Percentiles rank a stretch among this genome's conserved stretches.
Evolutionary conservation across 2,329 filamentous ascomycete genomes (phyloP).

Genomic region (Didymella segeticola): DNA sequence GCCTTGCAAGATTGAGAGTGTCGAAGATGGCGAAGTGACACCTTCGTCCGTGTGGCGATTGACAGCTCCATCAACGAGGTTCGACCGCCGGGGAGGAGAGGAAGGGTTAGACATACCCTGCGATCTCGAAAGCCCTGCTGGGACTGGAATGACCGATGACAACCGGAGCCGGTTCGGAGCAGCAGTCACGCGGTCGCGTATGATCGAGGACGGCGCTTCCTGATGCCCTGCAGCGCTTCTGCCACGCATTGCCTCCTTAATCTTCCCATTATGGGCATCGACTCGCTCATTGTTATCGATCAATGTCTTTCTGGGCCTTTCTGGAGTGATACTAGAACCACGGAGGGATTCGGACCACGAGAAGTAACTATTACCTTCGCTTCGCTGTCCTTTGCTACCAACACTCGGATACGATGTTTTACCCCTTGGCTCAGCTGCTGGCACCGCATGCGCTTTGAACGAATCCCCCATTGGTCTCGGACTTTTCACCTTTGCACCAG

Average conservation of each 20-base stretch:
- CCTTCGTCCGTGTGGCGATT: slow-evolving; percentile 12
- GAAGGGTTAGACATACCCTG: slow-evolving; percentile 32
- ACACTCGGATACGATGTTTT: slow-evolving; percentile 48
- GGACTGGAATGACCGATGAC: slow-evolving; percentile 28
- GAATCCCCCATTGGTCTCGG: slow-evolving; percentile 13
- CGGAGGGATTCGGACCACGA: slow-evolving; percentile 53
- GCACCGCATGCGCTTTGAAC: slow-evolving; percentile 20
- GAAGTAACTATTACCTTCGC: slow-evolving; percentile 45
- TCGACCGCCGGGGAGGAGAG: slow-evolving; percentile 26
- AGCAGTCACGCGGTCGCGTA: slow-evolving; percentile 13
- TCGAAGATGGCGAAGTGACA: slow-evolving; percentile 24
- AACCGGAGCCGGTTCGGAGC: slow-evolving; percentile 20
- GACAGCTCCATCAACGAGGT: slow-evolving; percentile 21
- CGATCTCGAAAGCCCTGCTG: slow-evolving; percentile 26
- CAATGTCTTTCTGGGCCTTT: slow-evolving; percentile 12
- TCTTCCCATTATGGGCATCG: slow-evolving; percentile 1
- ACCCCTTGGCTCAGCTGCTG: slow-evolving; percentile 44
- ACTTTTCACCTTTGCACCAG: slow-evolving; percentile 7
- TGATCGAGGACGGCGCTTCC: slow-evolving; percentile 10
- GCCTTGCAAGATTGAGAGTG: slow-evolving; percentile 20
- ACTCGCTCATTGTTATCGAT: slow-evolving; percentile 20
- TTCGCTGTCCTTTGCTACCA: slow-evolving; percentile 43
- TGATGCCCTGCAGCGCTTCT: slow-evolving; percentile 11
- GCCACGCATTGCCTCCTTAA: slow-evolving; percentile 1
- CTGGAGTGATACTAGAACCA: slow-evolving; percentile 23